phyloP scores from a whole-genome alignment of 164 flowering plant species.

The Vitis cinerea region DNA sequence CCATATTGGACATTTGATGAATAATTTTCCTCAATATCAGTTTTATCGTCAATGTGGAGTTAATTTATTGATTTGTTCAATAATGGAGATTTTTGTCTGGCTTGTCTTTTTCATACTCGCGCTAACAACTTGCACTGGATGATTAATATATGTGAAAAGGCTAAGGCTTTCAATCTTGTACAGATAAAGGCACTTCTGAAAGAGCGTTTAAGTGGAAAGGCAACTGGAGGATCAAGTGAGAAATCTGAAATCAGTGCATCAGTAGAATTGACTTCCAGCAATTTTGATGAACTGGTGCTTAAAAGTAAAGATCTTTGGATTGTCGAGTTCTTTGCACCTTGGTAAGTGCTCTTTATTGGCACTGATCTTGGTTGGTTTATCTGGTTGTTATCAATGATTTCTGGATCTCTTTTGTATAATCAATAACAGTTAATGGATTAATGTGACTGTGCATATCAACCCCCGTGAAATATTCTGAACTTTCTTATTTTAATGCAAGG shows the following conservation, averaged over 20 bases:
- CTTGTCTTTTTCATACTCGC: too few species aligned
- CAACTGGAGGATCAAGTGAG: slow-evolving; percentile 66
- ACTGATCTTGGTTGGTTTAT: neutral
- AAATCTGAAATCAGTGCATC: slow-evolving; percentile 79
- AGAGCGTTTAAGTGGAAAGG: slow-evolving; percentile 78
- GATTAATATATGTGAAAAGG: neutral
- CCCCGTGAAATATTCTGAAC: neutral
- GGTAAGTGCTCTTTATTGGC: slow-evolving; percentile 48
- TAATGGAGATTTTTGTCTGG: too few species aligned
- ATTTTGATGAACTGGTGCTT: slow-evolving; percentile 83
- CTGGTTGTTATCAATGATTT: neutral
- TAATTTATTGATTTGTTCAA: too few species aligned
- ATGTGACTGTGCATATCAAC: neutral
- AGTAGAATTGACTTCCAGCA: slow-evolving; percentile 65
- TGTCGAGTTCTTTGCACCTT: slow-evolving; percentile 97
- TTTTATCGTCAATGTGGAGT: too few species aligned
- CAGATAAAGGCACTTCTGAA: slow-evolving; percentile 82
- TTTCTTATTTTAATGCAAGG: neutral
- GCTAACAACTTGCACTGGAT: neutral
- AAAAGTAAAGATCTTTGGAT: slow-evolving; percentile 97
- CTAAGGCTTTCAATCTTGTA: neutral
- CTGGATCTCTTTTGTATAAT: neutral
- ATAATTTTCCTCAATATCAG: too few species aligned
- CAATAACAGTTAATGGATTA: neutral
- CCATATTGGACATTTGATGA: too few species aligned